These are phyloP conservation scores for Boletus sensibilis DNA, from an alignment of 768 basidiomycete genomes.

Conservation along the genomic window DNA sequence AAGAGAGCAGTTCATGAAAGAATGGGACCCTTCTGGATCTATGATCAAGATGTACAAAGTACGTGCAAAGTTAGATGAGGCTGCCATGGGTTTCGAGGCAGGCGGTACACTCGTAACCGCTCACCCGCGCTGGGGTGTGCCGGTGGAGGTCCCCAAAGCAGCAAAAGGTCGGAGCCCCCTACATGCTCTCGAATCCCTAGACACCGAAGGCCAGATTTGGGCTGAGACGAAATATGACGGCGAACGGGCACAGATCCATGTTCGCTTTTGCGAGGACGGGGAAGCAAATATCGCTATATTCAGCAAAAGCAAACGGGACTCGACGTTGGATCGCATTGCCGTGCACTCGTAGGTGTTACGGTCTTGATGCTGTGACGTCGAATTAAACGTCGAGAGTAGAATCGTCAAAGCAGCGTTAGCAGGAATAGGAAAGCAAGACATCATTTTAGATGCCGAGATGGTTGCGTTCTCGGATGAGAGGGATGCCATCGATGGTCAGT, in stretches of 20 bases:
- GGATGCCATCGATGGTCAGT: conserved; percentile 66
- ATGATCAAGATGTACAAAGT: conserved; percentile 55
- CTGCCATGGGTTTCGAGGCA: conserved; percentile 45
- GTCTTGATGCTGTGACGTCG: not conserved
- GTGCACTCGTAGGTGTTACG: conserved; percentile 45
- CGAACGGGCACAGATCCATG: conserved; percentile 91
- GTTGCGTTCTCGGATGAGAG: conserved; percentile 68
- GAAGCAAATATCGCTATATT: conserved; percentile 66
- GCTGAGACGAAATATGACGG: conserved; percentile 96
- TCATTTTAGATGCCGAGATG: conserved; percentile 85
- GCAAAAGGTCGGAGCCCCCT: conserved; percentile 64
- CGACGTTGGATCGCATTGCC: conserved; percentile 71
- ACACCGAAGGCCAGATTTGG: conserved; percentile 47
- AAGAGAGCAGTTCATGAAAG: conserved; percentile 61
- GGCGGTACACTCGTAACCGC: conserved; percentile 22
- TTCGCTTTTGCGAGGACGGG: conserved; percentile 45
- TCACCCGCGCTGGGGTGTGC: conserved; percentile 53
- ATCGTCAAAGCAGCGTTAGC: conserved; percentile 63
- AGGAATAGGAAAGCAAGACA: conserved; percentile 36
- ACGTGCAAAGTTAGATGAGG: conserved; percentile 59
- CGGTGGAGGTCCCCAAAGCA: conserved; percentile 81
- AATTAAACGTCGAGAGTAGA: conserved; percentile 31
- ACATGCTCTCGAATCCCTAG: conserved; percentile 49
- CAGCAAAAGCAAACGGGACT: conserved; percentile 85
- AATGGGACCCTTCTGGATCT: conserved; percentile 62